Evolutionary conservation across 345 rosid species (phyloP), one percentile per base, ranked within the genome.

Genomic region (Citrus mangshanensis): DNA sequence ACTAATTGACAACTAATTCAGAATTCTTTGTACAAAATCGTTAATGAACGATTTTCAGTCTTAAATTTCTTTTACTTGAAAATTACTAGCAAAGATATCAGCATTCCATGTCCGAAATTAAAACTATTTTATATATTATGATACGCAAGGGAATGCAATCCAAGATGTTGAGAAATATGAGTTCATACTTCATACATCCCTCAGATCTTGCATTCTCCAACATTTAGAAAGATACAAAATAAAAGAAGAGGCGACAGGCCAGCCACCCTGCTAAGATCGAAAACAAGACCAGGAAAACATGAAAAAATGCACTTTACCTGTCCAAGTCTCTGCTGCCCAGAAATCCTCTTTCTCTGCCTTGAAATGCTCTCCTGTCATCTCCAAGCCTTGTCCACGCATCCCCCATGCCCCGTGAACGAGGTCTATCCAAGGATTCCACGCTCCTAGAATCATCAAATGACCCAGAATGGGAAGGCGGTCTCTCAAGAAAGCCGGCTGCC

Each of bases 261-360:
- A 60, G 8, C 32, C n/a, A 61, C 54, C 68, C 10, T 34, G 21
- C 49, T 46, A 14, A 30, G 40, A 42, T 8, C 22, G 56, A 63
- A 28, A 70, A 60, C 27, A 68, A 63, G 40, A 67, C n/a, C 46
- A 63, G 13, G 60, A 64, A 77, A 25, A 27, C 9, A 77, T 8
- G 59, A 56, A 46, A 82, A 42, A 55, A 14, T 55, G 19, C 68
- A 30, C 30, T 34, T 86, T 81, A 96, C 98, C 98, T 89, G 88
- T 89, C 90, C 10, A 85, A 81, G 75, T 94, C 91, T 77, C 94
- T 87, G 87, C 81, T 85, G 76, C 85, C 89, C 70, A 91, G 84
- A 87, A 88, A 96, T 76, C 94, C 97, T 76, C 92, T 89, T 69
- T 94, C 99, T 82, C 90, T 91, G 82, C 92, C 93, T 77, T 89